Conservation (phyloP, 805 yeast genomes). For the Candida easanensis region DNA sequence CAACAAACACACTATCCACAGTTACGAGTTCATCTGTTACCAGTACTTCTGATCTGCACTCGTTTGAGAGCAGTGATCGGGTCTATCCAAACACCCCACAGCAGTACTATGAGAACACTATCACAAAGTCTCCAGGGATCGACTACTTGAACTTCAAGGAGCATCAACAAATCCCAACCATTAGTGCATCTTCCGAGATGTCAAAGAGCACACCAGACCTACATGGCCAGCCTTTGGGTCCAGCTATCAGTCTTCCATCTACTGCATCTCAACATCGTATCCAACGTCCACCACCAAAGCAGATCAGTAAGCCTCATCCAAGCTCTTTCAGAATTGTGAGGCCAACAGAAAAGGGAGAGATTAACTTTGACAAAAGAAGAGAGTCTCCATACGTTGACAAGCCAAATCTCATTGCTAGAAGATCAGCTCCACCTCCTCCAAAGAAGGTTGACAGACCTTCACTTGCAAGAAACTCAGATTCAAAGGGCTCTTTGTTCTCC, state of each 20-base stretch:
- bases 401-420: slow-evolving; percentile 59
- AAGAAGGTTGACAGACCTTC: slow-evolving; percentile 13
- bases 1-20: slow-evolving; percentile 33
- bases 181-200: background rate
- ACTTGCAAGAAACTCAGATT: slow-evolving; percentile 3
- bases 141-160: slow-evolving; percentile 59
- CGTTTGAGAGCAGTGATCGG: slow-evolving; percentile 45
- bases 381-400: slow-evolving; percentile 64
- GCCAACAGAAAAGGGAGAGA: slow-evolving; percentile 61
- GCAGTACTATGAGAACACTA: slow-evolving; percentile 47
- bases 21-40: slow-evolving; percentile 38
- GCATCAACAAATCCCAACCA: slow-evolving; percentile 1
- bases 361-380: slow-evolving; percentile 77
- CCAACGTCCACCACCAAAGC: slow-evolving; percentile 12
- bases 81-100: slow-evolving; percentile 69
- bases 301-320: slow-evolving; percentile 13
- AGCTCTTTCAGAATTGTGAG: slow-evolving; percentile 67
- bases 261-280: slow-evolving; percentile 5
- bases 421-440: slow-evolving; percentile 76
- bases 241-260: background rate
- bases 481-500: slow-evolving; percentile 7
- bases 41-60: slow-evolving; percentile 51
- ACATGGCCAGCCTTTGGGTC: background rate
- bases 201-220: slow-evolving; percentile 3
- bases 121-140: slow-evolving; percentile 32